Evolutionary conservation across 2,329 filamentous ascomycete species (phyloP).

Genomic region (Chaetomium olivaceum): DNA sequence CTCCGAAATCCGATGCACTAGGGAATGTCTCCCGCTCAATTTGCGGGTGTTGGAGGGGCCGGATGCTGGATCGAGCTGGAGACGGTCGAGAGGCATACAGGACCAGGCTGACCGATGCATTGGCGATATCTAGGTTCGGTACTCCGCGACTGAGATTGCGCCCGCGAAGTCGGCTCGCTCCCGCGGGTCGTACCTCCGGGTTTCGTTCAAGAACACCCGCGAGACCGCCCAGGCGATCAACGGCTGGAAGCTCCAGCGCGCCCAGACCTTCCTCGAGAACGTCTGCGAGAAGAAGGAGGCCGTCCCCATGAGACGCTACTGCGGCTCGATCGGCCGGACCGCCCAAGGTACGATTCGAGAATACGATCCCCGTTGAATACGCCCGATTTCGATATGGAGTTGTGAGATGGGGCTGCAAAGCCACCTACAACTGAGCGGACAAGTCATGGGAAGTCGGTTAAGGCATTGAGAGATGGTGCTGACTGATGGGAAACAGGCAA

Average conservation of each 20-base stretch:
- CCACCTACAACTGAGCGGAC: background rate
- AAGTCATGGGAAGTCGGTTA: background rate
- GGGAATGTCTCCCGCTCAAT: conserved; percentile 20
- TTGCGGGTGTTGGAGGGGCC: conserved; percentile 9
- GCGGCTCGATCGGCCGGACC: conserved; percentile 90
- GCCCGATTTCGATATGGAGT: conserved; percentile 1
- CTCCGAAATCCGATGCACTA: conserved; percentile 12
- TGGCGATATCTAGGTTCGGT: conserved; percentile 70
- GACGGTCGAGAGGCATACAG: conserved; percentile 9
- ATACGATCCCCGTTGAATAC: background rate
- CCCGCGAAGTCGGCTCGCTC: conserved; percentile 93
- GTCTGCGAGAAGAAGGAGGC: conserved; percentile 96
- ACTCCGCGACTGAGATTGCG: conserved; percentile 88
- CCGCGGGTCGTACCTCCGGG: conserved; percentile 97
- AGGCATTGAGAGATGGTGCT: conserved; percentile 31
- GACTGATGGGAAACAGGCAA: conserved; percentile 66
- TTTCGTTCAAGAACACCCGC: conserved; percentile 99
- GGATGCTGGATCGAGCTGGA: conserved; percentile 16
- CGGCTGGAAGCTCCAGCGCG: conserved; percentile 96
- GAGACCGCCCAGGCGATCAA: conserved; percentile 99
- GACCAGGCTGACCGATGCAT: conserved; percentile 27
- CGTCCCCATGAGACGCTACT: conserved; percentile 96
- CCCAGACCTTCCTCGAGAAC: conserved; percentile 96
- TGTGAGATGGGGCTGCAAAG: background rate
- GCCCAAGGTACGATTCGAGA: conserved; percentile 82